Evolutionary conservation across 1,139 yeast species (phyloP).

Genomic region (Diutina sp.): DNA sequence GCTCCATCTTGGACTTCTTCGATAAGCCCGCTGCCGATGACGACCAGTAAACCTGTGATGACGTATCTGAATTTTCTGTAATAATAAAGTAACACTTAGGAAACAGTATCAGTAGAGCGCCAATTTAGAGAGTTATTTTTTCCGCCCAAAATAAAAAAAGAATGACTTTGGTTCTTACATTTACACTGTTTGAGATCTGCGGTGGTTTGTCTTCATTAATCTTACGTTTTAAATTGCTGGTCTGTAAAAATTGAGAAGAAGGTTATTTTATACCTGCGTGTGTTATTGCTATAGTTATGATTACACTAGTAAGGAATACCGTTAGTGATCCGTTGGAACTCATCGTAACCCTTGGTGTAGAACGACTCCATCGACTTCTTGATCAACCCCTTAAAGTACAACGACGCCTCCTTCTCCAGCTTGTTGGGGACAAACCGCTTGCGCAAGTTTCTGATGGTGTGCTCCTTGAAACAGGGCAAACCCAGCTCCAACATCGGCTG

Average conservation of each 20-base stretch:
- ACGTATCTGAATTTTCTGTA: too few species aligned
- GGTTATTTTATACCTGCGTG: too few species aligned
- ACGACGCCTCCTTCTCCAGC: conserved; percentile 77
- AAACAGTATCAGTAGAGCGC: too few species aligned
- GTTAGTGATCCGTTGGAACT: conserved; percentile 89
- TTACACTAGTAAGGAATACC: conserved; percentile 72
- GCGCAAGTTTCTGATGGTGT: conserved; percentile 68
- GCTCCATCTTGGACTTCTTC: conserved; percentile 56
- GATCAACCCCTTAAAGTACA: conserved; percentile 63
- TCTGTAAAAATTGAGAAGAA: too few species aligned
- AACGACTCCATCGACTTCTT: conserved; percentile 75
- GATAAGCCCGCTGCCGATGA: conserved; percentile 13
- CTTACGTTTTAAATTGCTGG: too few species aligned
- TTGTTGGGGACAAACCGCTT: conserved; percentile 72
- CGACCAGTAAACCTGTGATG: neutral
- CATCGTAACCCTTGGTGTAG: conserved; percentile 92
- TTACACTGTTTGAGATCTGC: too few species aligned
- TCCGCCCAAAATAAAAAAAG: too few species aligned
- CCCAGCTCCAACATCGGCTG: conserved; percentile 93
- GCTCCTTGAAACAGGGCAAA: conserved; percentile 84
- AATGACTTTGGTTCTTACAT: too few species aligned
- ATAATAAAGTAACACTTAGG: too few species aligned
- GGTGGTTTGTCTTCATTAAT: too few species aligned
- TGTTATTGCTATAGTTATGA: too few species aligned
- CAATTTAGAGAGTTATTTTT: too few species aligned